Evolutionary conservation across 768 basidiomycete genomes (phyloP).

Genomic region (Polyporus arcularius): DNA sequence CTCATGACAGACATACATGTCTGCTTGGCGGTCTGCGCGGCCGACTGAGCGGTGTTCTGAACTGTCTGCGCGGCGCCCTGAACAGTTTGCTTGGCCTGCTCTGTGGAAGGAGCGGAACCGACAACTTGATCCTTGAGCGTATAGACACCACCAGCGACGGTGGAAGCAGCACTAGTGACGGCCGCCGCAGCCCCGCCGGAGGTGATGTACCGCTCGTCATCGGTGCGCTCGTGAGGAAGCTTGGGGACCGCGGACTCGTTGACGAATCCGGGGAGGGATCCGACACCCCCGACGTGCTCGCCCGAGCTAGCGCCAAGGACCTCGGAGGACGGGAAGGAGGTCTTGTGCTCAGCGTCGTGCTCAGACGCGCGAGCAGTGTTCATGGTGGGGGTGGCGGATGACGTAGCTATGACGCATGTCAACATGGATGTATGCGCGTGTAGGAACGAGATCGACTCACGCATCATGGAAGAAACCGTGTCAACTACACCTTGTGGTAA

Average conservation of each 20-base stretch:
- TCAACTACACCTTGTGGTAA: constrained; percentile 25
- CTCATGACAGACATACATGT: background rate
- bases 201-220: constrained; percentile 11
- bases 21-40: constrained; percentile 3
- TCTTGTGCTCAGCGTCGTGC: constrained; percentile 20
- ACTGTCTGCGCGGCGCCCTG: background rate
- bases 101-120: background rate
- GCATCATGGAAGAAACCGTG: constrained; percentile 24
- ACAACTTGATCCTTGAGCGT: constrained; percentile 8
- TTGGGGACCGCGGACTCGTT: constrained; percentile 49
- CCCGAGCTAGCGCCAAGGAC: constrained; percentile 15
- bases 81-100: background rate
- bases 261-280: constrained; percentile 48
- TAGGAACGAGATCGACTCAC: constrained; percentile 14
- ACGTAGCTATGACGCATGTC: background rate
- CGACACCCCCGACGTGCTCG: constrained; percentile 41
- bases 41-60: background rate
- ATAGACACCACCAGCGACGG: constrained; percentile 6
- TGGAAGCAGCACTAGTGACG: constrained; percentile 1
- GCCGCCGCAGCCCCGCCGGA: background rate
- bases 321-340: constrained; percentile 16
- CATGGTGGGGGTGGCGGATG: constrained; percentile 9
- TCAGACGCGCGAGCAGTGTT: constrained; percentile 20
- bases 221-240: constrained; percentile 47
- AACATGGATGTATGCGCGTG: background rate